phyloP scores from a whole-genome alignment of 2,329 filamentous ascomycete genomes.

The Scleromitrula shiraiana region DNA sequence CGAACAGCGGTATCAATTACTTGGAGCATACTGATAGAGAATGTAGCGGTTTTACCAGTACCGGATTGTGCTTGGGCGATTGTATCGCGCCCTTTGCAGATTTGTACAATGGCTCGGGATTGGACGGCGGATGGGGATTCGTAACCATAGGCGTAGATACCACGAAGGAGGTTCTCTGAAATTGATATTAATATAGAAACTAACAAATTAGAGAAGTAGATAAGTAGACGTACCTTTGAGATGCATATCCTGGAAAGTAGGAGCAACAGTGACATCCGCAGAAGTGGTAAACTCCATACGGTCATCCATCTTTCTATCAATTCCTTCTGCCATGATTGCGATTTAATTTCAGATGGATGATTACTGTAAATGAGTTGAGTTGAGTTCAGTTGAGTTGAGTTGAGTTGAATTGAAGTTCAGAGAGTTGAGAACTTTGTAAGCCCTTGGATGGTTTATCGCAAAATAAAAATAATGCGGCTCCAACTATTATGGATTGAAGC shows the following conservation, averaged over 20 bases:
- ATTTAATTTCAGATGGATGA: conserved; percentile 7
- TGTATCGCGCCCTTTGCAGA: conserved; percentile 97
- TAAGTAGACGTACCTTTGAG: conserved; percentile 57
- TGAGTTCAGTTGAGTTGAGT: conserved; percentile 1
- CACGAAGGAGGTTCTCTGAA: conserved; percentile 75
- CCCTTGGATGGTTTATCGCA: too few relatives aligned
- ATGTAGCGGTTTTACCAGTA: conserved; percentile 94
- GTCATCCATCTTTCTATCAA: conserved; percentile 91
- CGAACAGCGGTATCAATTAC: conserved; percentile 90
- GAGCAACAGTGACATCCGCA: conserved; percentile 92
- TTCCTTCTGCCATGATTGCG: conserved; percentile 69
- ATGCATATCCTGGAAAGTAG: conserved; percentile 88
- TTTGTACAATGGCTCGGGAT: conserved; percentile 95
- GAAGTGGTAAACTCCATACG: conserved; percentile 98
- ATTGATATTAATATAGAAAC: conserved; percentile 34
- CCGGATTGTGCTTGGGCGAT: conserved; percentile 97
- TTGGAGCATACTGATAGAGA: conserved; percentile 92
- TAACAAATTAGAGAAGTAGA: background rate
- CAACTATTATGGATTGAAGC: background rate
- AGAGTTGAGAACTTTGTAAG: too few relatives aligned
- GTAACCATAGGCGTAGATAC: conserved; percentile 97
- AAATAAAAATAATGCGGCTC: conserved; percentile 3
- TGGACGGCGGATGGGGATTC: conserved; percentile 97
- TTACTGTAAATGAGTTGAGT: conserved; percentile 3
- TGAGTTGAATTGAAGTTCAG: background rate